Base-by-base conservation (phyloP, 1,284 basidiomycete species). In the Pseudozyma tsukubaensis region DNA sequence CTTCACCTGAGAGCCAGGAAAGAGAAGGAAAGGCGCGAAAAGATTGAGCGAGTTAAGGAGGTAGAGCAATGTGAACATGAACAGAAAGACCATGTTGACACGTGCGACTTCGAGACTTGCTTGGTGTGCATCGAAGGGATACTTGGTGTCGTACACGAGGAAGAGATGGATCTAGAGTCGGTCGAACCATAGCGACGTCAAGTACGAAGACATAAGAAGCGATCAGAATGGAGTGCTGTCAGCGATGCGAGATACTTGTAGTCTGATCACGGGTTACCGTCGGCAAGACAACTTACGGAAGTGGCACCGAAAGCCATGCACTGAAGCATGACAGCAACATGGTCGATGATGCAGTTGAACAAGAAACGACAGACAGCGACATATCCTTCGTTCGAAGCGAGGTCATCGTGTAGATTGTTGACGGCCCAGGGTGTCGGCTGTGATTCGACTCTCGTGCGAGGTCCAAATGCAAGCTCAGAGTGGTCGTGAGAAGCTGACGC, bases 261-360 rank as follows among this genome's bases (percentile, higher is more conserved):
- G 9, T 43, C 14, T 18, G 11, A 24, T 37, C 12, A 12, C 3
- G 8, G 8, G 8, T 4, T 39, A n/a, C 16, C 9, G 29, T 36
- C n/a, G 19, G 8, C 12, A 29, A 29, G 3, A 29, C 24, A 3
- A 63, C 70, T 64, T 59, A 72, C 70, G 1, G 59, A 56, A n/a
- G 50, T 47, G 14, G 12, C 12, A 0, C 64, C 70, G 36, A 72
- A 67, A 7, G 52, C 49, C 24, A 57, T 49, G 40, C 60, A 57
- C 39, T 68, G 70, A 4, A 72, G 24, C 40, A 56, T 57, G 8
- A 72, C 43, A 18, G 58, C 52, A 6, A 53, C 42, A 16, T 72
- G 70, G 40, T 72, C 70, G 42, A 68, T 60, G 48, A 68, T 50
- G 54, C 70, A 72, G 16, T 68, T 62, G 60, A 68, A 62, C 0